A percentile compares a stretch with the other conserved stretches of the same genome.
Evolutionary conservation across 139 green algal species (phyloP).

Genomic region (Zygnema cylindricum): DNA sequence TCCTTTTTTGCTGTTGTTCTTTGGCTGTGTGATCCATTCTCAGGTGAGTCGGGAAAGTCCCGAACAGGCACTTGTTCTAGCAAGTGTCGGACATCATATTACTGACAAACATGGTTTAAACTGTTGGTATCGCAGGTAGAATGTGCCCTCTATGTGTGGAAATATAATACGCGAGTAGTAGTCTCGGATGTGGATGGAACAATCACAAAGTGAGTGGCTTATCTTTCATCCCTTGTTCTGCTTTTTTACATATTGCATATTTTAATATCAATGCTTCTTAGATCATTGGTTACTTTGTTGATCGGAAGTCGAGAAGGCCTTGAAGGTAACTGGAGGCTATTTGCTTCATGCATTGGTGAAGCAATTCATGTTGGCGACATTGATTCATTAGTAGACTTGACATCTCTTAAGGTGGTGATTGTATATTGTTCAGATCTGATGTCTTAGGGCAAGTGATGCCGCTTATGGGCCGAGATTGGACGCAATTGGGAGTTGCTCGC

Average conservation of each 20-base stretch:
- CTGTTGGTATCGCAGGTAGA: conserved; percentile 66
- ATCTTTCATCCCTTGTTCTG: neutral
- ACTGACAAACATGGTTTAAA: no score
- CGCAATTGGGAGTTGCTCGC: conserved; percentile 80
- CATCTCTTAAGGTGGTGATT: no score
- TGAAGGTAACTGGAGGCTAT: neutral
- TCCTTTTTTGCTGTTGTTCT: no score
- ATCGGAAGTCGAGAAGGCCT: neutral
- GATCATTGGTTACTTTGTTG: neutral
- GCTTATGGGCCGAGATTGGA: conserved; percentile 88
- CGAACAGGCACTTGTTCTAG: no score
- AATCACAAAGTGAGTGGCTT: conserved; percentile 76
- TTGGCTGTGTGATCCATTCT: no score
- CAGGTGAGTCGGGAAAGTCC: no score
- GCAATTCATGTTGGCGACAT: no score
- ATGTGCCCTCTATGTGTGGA: conserved; percentile 82
- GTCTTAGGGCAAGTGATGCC: conserved; percentile 90
- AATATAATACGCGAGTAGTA: conserved; percentile 77
- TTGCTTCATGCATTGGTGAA: neutral
- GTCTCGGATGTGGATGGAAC: conserved; percentile 92
- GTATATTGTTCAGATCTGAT: conserved; percentile 67
- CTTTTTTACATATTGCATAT: no score
- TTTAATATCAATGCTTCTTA: no score
- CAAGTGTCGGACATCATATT: no score
- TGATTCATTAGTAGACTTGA: no score